Percentiles rank a stretch among this genome's conserved stretches.
Evolutionary conservation across 1,284 basidiomycete species (phyloP).

Genomic region (Boletus smithii): DNA sequence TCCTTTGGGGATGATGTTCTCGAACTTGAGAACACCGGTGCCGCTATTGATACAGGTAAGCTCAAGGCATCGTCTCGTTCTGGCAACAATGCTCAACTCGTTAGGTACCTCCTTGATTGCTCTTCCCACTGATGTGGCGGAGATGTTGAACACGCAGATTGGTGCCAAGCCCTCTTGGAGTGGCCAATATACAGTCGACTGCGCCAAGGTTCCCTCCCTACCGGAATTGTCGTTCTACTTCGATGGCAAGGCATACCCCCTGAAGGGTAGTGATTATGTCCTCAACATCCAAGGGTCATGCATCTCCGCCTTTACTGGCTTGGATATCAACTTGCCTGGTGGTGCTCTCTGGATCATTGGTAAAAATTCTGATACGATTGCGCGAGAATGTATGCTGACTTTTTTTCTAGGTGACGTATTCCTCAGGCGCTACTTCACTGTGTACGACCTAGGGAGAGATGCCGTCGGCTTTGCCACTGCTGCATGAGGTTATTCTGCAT

Average conservation of each 20-base stretch:
- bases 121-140: conserved; percentile 91
- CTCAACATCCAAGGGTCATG: conserved; percentile 88
- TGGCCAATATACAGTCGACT: conserved; percentile 92
- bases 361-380: conserved; percentile 37
- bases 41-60: conserved; percentile 93
- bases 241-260: conserved; percentile 73
- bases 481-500: conserved; percentile 12
- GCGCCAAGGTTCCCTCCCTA: conserved; percentile 75
- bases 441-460: conserved; percentile 85
- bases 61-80: background rate
- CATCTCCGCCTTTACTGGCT: conserved; percentile 89
- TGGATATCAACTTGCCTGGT: conserved; percentile 89
- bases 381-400: conserved; percentile 10
- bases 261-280: conserved; percentile 87
- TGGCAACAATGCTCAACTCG: conserved; percentile 4
- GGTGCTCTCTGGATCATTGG: conserved; percentile 93
- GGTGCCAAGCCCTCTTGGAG: conserved; percentile 92
- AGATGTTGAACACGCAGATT: conserved; percentile 96
- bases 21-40: conserved; percentile 87
- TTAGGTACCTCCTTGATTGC: conserved; percentile 87
- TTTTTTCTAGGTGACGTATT: conserved; percentile 69
- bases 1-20: conserved; percentile 81
- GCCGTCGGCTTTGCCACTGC: conserved; percentile 82
- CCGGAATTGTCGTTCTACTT: conserved; percentile 90
- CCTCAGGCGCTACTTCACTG: conserved; percentile 88